phyloP scores from a whole-genome alignment of 306 rosid species.

The Trifolium subterraneum region DNA sequence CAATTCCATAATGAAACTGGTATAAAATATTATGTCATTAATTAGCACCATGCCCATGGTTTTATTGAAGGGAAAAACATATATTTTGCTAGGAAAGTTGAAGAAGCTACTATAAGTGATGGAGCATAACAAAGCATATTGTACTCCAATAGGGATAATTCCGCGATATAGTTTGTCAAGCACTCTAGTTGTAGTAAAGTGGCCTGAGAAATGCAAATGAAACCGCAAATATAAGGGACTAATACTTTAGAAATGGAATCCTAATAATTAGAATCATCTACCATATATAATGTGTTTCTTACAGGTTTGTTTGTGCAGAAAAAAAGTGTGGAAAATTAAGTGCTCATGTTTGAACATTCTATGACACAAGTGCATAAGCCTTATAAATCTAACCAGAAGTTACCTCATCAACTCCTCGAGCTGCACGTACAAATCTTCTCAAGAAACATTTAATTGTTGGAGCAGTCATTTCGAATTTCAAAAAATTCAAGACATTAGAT shows the following conservation, averaged over 20 bases:
- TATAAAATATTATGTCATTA: background rate
- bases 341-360: background rate
- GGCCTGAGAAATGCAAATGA: slow-evolving; percentile 39
- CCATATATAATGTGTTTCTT: slow-evolving; percentile 8
- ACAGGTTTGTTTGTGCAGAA: background rate
- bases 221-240: too few species aligned
- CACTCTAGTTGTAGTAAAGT: slow-evolving; percentile 86
- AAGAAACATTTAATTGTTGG: slow-evolving; percentile 89
- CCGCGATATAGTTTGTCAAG: slow-evolving; percentile 84
- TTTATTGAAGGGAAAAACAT: slow-evolving; percentile 65
- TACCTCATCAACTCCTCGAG: slow-evolving; percentile 85
- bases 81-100: slow-evolving; percentile 82
- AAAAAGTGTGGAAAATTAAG: background rate
- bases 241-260: slow-evolving; percentile 7
- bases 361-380: background rate
- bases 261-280: background rate
- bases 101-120: slow-evolving; percentile 81
- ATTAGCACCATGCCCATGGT: slow-evolving; percentile 82
- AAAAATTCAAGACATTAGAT: slow-evolving; percentile 82
- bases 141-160: slow-evolving; percentile 86
- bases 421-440: slow-evolving; percentile 92
- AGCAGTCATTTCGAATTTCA: slow-evolving; percentile 97
- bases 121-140: slow-evolving; percentile 85
- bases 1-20: background rate
- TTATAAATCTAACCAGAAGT: background rate